Evolutionary conservation across 352 stramenopile genomes (phyloP).

Genomic region (Phytophthora foliorum): DNA sequence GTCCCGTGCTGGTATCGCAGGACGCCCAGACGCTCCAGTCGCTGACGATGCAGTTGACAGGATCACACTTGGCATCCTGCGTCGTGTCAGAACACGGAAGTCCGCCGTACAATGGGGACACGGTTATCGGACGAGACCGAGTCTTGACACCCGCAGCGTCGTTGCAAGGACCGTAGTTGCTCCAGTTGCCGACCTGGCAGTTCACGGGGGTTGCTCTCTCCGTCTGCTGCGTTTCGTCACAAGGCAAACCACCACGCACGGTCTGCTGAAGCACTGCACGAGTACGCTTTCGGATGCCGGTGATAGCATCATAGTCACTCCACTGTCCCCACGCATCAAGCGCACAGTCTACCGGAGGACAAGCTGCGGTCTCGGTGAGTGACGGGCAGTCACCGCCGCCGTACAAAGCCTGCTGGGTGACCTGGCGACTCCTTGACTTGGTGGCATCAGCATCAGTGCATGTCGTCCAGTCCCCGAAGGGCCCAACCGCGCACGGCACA

Average conservation of each 20-base stretch:
- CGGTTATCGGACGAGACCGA: slow-evolving; percentile 40
- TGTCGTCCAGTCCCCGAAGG: slow-evolving; percentile 55
- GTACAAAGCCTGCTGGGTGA: slow-evolving; percentile 50
- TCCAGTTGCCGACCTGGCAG: slow-evolving; percentile 63
- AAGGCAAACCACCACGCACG: slow-evolving; percentile 54
- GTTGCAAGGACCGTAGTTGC: slow-evolving; percentile 52
- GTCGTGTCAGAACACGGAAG: slow-evolving; percentile 45
- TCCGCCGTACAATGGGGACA: slow-evolving; percentile 55
- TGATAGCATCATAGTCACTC: slow-evolving; percentile 49
- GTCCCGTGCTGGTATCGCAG: slow-evolving; percentile 42
- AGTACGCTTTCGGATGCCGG: slow-evolving; percentile 44
- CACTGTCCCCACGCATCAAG: slow-evolving; percentile 54
- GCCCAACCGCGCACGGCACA: slow-evolving; percentile 48
- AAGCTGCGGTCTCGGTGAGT: slow-evolving; percentile 39
- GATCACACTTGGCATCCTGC: slow-evolving; percentile 54
- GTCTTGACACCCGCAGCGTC: slow-evolving; percentile 40
- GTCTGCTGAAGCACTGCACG: slow-evolving; percentile 38
- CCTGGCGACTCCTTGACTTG: slow-evolving; percentile 39
- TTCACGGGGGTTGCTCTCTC: slow-evolving; percentile 57
- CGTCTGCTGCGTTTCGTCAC: slow-evolving; percentile 38
- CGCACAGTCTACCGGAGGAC: slow-evolving; percentile 54
- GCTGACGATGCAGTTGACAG: slow-evolving; percentile 64
- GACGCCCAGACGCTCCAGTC: slow-evolving; percentile 46
- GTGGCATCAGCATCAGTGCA: slow-evolving; percentile 57
- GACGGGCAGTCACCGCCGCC: slow-evolving; percentile 38